phyloP scores from a whole-genome alignment of 441 rosid genomes.

The Francoa sonchifolia region DNA sequence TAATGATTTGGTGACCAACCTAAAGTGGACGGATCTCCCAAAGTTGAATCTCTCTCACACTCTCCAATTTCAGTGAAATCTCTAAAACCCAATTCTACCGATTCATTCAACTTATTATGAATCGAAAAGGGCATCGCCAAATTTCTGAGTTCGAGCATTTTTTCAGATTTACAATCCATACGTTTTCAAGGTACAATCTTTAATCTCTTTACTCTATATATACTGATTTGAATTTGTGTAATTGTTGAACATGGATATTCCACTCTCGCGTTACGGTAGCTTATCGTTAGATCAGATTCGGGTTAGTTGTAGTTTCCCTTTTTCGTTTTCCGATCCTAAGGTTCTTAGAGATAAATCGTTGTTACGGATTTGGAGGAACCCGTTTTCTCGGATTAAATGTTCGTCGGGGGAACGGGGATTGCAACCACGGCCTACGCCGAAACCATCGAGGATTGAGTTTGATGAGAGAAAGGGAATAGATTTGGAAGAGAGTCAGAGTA shows the following conservation, averaged over 20 bases:
- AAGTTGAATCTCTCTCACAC: no score
- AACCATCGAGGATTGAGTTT: constrained; percentile 18
- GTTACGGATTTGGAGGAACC: constrained; percentile 34
- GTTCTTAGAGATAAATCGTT: constrained; percentile 14
- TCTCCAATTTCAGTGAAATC: no score
- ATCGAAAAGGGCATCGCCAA: no score
- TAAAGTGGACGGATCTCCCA: no score
- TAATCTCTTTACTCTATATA: no score
- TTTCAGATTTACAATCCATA: no score
- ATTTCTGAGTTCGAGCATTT: no score
- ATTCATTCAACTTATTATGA: no score
- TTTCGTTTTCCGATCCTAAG: constrained; percentile 15
- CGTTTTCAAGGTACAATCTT: no score
- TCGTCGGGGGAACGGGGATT: constrained; percentile 35
- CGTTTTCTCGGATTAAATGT: constrained; percentile 31
- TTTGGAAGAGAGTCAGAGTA: constrained; percentile 18
- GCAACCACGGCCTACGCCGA: constrained; percentile 44
- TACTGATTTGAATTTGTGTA: no score
- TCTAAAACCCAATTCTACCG: no score
- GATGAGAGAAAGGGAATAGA: constrained; percentile 13
- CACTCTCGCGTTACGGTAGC: constrained; percentile 35
- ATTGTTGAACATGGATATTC: constrained; percentile 45
- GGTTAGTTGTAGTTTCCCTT: constrained; percentile 19
- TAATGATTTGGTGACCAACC: no score
- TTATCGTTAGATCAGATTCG: constrained; percentile 27